phyloP scores from a whole-genome alignment of 208 protist species.

The Acanthamoeba triangularis region DNA sequence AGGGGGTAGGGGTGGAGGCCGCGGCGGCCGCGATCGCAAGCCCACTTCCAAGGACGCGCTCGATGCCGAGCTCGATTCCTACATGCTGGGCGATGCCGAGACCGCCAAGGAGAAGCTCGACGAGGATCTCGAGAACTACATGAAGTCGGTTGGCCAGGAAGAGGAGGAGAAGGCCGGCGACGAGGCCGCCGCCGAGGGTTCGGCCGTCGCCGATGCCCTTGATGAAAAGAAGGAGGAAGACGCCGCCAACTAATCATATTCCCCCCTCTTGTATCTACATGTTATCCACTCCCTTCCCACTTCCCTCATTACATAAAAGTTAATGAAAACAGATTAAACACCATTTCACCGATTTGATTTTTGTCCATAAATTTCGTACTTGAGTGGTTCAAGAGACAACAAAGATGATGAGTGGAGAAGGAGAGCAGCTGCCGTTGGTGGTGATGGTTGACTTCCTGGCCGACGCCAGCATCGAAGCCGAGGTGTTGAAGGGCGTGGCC shows the following conservation, averaged over 20 bases:
- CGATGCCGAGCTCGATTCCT: constrained; percentile 55
- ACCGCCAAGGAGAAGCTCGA: constrained; percentile 24
- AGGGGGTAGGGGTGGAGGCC: neutral
- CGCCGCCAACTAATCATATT: neutral
- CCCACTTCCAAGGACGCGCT: neutral
- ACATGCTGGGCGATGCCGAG: constrained; percentile 32
- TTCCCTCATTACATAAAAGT: neutral
- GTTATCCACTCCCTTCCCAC: neutral
- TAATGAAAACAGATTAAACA: neutral
- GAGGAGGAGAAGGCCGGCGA: neutral
- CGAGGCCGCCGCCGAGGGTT: neutral
- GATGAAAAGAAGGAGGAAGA: constrained; percentile 23
- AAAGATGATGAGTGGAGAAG: neutral
- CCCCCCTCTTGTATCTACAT: neutral
- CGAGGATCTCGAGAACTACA: constrained; percentile 34
- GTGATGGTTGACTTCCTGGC: constrained; percentile 72
- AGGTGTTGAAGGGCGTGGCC: constrained; percentile 61
- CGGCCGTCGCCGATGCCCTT: neutral
- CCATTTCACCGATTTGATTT: too few species aligned
- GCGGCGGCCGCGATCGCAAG: constrained; percentile 18
- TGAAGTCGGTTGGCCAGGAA: neutral
- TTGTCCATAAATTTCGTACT: too few species aligned
- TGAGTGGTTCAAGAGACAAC: neutral
- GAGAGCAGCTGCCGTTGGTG: constrained; percentile 46
- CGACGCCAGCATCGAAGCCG: constrained; percentile 24